Evolutionary conservation across 306 rosid genomes (phyloP), one percentile per base, ranked within the genome.

Genomic region (Cicer arietinum): DNA sequence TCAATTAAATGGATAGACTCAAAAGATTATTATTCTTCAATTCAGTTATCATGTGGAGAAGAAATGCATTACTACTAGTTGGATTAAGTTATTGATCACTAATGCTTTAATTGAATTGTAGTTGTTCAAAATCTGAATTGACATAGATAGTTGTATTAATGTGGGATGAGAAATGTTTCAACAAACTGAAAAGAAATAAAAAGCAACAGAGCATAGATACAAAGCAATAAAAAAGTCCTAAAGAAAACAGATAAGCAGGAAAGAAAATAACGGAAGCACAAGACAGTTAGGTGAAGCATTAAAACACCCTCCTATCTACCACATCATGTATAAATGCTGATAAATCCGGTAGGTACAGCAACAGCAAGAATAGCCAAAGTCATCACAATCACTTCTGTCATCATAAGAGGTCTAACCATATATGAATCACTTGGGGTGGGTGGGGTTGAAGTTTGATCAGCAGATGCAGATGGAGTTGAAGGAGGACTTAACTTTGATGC

Each of bases 321-420:
- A 3, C 39, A 48, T 74, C 67, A 69, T 13, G 59, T 10, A 8
- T 80, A 52, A 69, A 61, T 47, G 64, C 48, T 35, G 25, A 73
- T 18, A 41, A 56, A 77, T 39, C 73, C 51, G 18, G 73, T 48
- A n/a, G 91, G 84, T 60, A 85, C 50, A 3, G 86, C 82, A 25
- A 45, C 8, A 40, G 86, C 16, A 20, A 75, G 18, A 17, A 80
- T 7, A 71, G 88, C 75, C 50, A 81, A 7, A 50, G 73, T 85
- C 82, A 83, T 12, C n/a, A 70, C 45, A 54, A 79, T 16, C 16
- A 84, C 12, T 0, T 75, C 71, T 1, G 22, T 73, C 6, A 63
- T 62, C 8, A 61, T 40, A 1, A 57, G 69, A 5, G 94, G 76
- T 35, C 46, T 79, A n/a, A 67, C 71, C 59, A 16, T 39, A 12